These are phyloP conservation scores for Monosporascus sp. DNA, from an alignment of 2,329 filamentous ascomycete species.

Conservation along the genomic window DNA sequence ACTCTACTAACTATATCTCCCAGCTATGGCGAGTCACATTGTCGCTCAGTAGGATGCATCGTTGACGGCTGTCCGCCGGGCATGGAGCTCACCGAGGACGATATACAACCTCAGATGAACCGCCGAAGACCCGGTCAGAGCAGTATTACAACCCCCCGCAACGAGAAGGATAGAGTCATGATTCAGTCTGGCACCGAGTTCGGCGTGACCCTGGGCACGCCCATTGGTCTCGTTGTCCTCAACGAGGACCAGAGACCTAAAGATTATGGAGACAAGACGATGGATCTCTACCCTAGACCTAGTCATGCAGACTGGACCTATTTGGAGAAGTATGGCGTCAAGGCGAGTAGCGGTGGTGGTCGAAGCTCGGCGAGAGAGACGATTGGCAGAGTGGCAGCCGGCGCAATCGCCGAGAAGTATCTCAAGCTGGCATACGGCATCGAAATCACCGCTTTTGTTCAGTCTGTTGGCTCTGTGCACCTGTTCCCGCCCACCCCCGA, in stretches of 20 bases:
- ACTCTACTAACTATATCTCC: conserved; percentile 7
- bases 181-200: conserved; percentile 93
- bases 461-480: conserved; percentile 74
- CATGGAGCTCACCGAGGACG: conserved; percentile 74
- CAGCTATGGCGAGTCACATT: conserved; percentile 82
- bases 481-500: conserved; percentile 67
- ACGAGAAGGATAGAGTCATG: conserved; percentile 86
- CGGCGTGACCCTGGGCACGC: conserved; percentile 83
- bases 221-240: conserved; percentile 78
- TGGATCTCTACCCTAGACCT: conserved; percentile 86
- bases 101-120: conserved; percentile 94
- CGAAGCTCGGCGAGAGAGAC: conserved; percentile 91
- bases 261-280: conserved; percentile 85
- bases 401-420: conserved; percentile 91
- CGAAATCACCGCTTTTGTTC: conserved; percentile 87
- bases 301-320: conserved; percentile 97
- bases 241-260: conserved; percentile 92
- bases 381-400: conserved; percentile 85
- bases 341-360: conserved; percentile 84
- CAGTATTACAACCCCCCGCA: conserved; percentile 81
- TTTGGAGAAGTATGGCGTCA: conserved; percentile 92
- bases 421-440: conserved; percentile 73
- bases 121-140: conserved; percentile 85
- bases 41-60: conserved; percentile 88
- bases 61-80: conserved; percentile 89